Percentiles rank a stretch among this genome's conserved stretches.
Evolutionary conservation across 2,329 filamentous ascomycete species (phyloP).

Genomic region (Neonectria punicea): DNA sequence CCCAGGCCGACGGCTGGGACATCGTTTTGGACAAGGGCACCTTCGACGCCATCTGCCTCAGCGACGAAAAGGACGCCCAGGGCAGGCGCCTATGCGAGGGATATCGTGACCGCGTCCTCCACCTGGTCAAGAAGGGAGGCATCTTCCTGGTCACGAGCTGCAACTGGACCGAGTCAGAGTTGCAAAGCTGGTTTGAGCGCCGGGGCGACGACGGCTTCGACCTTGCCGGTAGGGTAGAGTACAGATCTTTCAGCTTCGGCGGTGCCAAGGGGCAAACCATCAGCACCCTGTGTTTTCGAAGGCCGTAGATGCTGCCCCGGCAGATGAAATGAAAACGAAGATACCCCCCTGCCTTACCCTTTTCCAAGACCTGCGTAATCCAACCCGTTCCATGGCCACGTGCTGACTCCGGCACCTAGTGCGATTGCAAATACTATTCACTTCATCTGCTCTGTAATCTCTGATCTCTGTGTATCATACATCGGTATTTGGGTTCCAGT

Average conservation of each 20-base stretch:
- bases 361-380: neutral
- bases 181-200: conserved; percentile 79
- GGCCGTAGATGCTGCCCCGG: conserved; percentile 25
- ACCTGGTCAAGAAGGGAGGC: conserved; percentile 75
- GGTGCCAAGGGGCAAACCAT: conserved; percentile 90
- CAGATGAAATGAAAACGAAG: conserved; percentile 13
- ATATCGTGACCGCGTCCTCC: conserved; percentile 76
- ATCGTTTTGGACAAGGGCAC: conserved; percentile 98
- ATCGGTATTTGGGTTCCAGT: conserved; percentile 35
- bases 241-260: conserved; percentile 89
- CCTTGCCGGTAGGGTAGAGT: conserved; percentile 76
- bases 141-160: conserved; percentile 91
- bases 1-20: conserved; percentile 73
- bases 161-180: conserved; percentile 95
- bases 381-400: neutral
- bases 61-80: conserved; percentile 61
- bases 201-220: conserved; percentile 57
- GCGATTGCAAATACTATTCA: conserved; percentile 37
- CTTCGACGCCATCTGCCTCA: conserved; percentile 93
- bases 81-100: conserved; percentile 75
- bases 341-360: conserved; percentile 22
- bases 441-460: conserved; percentile 33
- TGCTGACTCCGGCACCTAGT: conserved; percentile 29
- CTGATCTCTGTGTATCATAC: conserved; percentile 40
- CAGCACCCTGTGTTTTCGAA: conserved; percentile 84